Percentiles rank a stretch among this genome's conserved stretches.
These are phyloP conservation scores for Dactylellina sp. DNA, from an alignment of 2,329 filamentous ascomycete species.

Conservation along the genomic window DNA sequence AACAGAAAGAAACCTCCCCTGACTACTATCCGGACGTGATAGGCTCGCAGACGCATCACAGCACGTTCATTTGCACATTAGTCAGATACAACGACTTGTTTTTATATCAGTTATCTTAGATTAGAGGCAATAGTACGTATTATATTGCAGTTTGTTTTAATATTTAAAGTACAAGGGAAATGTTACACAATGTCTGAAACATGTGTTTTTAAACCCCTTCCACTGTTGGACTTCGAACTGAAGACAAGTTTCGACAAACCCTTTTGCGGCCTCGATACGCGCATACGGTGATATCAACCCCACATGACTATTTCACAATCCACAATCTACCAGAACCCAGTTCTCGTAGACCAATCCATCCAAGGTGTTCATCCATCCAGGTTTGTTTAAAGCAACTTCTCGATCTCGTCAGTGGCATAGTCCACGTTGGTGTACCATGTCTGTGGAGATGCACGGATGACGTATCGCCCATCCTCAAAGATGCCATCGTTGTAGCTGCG, in stretches of 20 bases:
- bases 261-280: too few species aligned
- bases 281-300: constrained; percentile 16
- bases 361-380: neutral
- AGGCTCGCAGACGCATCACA: too few species aligned
- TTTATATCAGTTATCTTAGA: neutral
- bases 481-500: constrained; percentile 33
- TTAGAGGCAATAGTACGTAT: neutral
- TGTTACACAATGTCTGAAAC: neutral
- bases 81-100: too few species aligned
- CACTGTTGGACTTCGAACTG: too few species aligned
- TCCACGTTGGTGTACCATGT: constrained; percentile 40
- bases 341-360: neutral
- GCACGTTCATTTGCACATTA: too few species aligned
- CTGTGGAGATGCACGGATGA: constrained; percentile 38
- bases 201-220: too few species aligned
- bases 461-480: constrained; percentile 32
- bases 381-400: constrained; percentile 32
- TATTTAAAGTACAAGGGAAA: neutral
- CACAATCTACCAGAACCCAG: constrained; percentile 7
- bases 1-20: too few species aligned
- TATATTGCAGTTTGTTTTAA: neutral
- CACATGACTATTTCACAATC: neutral
- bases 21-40: too few species aligned
- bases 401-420: constrained; percentile 33
- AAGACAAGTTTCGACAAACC: too few species aligned